A percentile compares a stretch with the other conserved stretches of the same genome.
Conservation (phyloP, 495 filamentous ascomycete species). For the Penicillium malachiteum region DNA sequence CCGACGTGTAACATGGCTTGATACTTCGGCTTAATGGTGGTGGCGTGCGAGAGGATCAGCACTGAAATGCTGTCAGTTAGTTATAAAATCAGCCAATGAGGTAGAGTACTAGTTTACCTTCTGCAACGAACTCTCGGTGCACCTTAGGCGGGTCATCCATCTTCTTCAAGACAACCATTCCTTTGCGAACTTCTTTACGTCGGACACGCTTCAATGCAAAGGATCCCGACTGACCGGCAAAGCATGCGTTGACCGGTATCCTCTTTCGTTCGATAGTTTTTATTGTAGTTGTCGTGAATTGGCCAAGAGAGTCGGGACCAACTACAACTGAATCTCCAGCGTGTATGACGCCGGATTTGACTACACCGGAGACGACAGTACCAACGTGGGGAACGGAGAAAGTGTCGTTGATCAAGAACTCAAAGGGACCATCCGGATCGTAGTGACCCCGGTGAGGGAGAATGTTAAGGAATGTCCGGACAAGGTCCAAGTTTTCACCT, state of each 20-base stretch:
- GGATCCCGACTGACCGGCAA: slow-evolving; percentile 88
- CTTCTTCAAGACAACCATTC: slow-evolving; percentile 95
- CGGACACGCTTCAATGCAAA: slow-evolving; percentile 85
- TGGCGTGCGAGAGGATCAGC: slow-evolving; percentile 91
- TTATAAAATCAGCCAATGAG: background rate
- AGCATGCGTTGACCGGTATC: slow-evolving; percentile 83
- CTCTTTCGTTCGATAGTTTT: slow-evolving; percentile 95
- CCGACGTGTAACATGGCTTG: slow-evolving; percentile 99
- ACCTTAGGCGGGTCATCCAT: slow-evolving; percentile 73
- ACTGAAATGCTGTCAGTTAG: slow-evolving; percentile 50
- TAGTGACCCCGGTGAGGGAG: slow-evolving; percentile 94
- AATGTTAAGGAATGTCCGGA: slow-evolving; percentile 92
- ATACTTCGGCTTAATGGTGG: slow-evolving; percentile 97
- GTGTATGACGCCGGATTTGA: slow-evolving; percentile 82
- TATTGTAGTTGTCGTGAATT: slow-evolving; percentile 87
- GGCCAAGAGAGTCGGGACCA: slow-evolving; percentile 87
- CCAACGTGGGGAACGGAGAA: slow-evolving; percentile 99
- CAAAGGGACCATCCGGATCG: slow-evolving; percentile 81
- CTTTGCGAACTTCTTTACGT: slow-evolving; percentile 93
- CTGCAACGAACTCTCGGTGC: slow-evolving; percentile 88
- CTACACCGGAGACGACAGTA: slow-evolving; percentile 91
- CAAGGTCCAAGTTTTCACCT: slow-evolving; percentile 75
- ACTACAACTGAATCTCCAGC: slow-evolving; percentile 86
- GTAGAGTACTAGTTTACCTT: slow-evolving; percentile 50
- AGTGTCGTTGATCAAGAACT: slow-evolving; percentile 95